phyloP scores from a whole-genome alignment of 495 filamentous ascomycete species.

The Talaromyces nanjingensis region DNA sequence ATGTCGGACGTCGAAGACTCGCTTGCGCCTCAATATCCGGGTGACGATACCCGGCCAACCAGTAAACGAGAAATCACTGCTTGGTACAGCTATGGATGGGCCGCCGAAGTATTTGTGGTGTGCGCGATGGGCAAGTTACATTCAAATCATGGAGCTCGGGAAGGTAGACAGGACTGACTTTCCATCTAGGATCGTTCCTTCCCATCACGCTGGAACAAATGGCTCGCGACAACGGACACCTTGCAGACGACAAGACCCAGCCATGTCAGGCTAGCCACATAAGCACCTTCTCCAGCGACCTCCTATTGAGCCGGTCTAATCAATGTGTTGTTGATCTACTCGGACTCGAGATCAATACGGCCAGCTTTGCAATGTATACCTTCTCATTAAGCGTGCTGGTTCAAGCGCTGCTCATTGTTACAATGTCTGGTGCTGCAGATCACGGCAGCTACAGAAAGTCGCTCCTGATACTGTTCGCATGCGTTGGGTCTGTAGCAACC shows the following conservation, averaged over 20 bases:
- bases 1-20: slow-evolving; percentile 20
- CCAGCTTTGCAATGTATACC: slow-evolving; percentile 97
- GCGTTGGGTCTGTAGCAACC: slow-evolving; percentile 69
- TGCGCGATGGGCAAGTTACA: slow-evolving; percentile 63
- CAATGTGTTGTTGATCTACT: slow-evolving; percentile 81
- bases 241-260: slow-evolving; percentile 63
- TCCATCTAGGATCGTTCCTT: slow-evolving; percentile 72
- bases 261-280: slow-evolving; percentile 53
- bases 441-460: slow-evolving; percentile 90
- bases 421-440: slow-evolving; percentile 92
- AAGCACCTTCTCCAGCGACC: slow-evolving; percentile 16
- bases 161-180: background rate
- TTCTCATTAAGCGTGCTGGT: slow-evolving; percentile 87
- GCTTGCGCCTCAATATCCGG: slow-evolving; percentile 50
- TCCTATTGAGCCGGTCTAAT: slow-evolving; percentile 29
- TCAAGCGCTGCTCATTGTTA: slow-evolving; percentile 85
- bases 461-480: slow-evolving; percentile 75
- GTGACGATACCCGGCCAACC: slow-evolving; percentile 82
- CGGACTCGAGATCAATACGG: slow-evolving; percentile 85
- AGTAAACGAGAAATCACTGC: slow-evolving; percentile 81
- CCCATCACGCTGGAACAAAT: slow-evolving; percentile 94
- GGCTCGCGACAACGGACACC: slow-evolving; percentile 79
- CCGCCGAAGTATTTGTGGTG: slow-evolving; percentile 95
- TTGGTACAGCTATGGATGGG: slow-evolving; percentile 96
- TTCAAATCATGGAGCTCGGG: background rate